Base-by-base conservation (phyloP, 805 yeast species). In the Ogataea glucozyma region DNA sequence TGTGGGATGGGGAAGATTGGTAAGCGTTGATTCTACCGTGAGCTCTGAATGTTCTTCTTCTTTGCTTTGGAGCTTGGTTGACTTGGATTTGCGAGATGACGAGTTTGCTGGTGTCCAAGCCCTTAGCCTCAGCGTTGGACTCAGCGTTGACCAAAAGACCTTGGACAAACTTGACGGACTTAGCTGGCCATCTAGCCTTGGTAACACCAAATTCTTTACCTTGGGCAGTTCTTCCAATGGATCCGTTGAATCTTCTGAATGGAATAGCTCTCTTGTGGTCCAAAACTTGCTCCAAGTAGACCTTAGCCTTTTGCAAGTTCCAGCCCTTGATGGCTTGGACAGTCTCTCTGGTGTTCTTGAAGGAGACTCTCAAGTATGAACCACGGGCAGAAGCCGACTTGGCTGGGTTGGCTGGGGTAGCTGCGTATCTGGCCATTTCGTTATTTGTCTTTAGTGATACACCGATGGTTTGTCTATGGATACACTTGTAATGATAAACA, bases 1-100 rank as follows among this genome's bases (percentile, higher is more conserved):
- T 91, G 87, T 93, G 99, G 68, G 95, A 90, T 72, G 99, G 99
- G 66, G 90, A 80, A 52, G 98, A 88, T 81, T 89, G 95, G 93
- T 89, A 93, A 67, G 97, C 96, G 79, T 91, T 93, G 73, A 89
- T 88, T 85, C 99, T 93, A 87, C 99, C 99, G 85, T 91, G 98
- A 67, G 99, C 99, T 85, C 99, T 90, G 96, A 80, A 93, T 70
- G 99, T 93, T 81, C 99, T 89, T 83, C 99, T 91, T 84, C 98
- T 93, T 81, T 88, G 95, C 80, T 89, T 89, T 79, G 99, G 99
- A 68, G 99, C 99, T 75, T 89, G 96, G 95, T 93, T 93, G 70
- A 91, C 99, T 83, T 93, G 99, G 72, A 93, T 91, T 87, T 93
- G 98, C 63, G 95, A 84, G 69, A 93, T 82, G 78, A 85, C 85